Base-by-base conservation (phyloP, 2,329 filamentous ascomycete genomes). In the Delphinella strobiligena region DNA sequence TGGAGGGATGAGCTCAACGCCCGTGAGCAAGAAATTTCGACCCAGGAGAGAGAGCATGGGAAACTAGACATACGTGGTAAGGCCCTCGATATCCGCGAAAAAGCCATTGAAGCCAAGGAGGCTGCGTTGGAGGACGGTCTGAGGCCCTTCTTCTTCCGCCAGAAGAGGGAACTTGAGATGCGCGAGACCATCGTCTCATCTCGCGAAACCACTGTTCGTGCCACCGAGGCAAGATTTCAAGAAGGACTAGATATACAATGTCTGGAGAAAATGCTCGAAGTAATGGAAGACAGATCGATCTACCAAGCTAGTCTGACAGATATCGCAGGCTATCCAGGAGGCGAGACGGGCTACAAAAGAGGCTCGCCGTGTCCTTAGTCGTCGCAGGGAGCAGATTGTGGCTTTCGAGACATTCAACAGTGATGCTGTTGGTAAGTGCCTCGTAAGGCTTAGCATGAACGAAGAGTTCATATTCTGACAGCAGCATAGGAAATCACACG, bases 331-430 rank as follows among this genome's bases (percentile, higher is more conserved):
- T 2, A 19, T 42, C 11, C 7, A 14, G 11, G 19, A 42, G 11
- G 31, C 36, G 16, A 34, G 36, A 8, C 30, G 31, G 31, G 40
- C 18, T 2, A 10, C 33, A 3, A 10, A 12, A 3, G 34, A 34
- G 5, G 36, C 40, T 22, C 40, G 36, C 14, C 22, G 36, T 9
- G 27, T 24, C 5, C 40, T 42, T 4, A 17, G 11, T 17, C 31
- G 32, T 14, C 40, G 40, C 11, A 35, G 40, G 4, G 35, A 35
- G 19, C 31, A 42, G 32, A 30, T 42, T n/a, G 29, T 11, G 4
- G 10, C 12, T 10, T 11, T 2, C 19, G 37, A 29, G 30, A 14
- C 17, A 14, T 22, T 24, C 19, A 19, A 3, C 34, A 34, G 4
- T 19, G 29, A 16, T 14, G 12, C 7, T 10, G 7, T 4, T 5